Conservation (phyloP, 345 rosid genomes). For the Populus deltoides region DNA sequence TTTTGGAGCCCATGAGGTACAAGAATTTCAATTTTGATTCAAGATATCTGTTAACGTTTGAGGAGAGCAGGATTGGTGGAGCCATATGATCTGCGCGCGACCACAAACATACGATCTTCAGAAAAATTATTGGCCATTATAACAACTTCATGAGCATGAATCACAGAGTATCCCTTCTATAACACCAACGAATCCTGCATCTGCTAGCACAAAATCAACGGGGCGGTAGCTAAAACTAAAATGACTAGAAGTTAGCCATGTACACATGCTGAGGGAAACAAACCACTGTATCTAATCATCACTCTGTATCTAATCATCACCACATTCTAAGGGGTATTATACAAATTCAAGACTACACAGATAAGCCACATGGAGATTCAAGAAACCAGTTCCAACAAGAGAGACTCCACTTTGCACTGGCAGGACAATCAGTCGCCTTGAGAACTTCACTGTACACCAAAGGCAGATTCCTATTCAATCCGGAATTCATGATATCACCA, state of each 20-base stretch:
- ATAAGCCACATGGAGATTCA: constrained; percentile 16
- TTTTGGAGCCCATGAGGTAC: too few species aligned
- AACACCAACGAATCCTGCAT: constrained; percentile 47
- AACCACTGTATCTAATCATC: constrained; percentile 28
- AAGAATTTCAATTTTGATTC: too few species aligned
- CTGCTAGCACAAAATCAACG: constrained; percentile 23
- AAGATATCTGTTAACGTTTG: too few species aligned
- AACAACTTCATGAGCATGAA: constrained; percentile 32
- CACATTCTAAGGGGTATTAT: constrained; percentile 32
- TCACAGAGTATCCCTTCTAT: constrained; percentile 35
- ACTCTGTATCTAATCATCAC: constrained; percentile 29
- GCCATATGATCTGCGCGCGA: neutral
- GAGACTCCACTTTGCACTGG: constrained; percentile 10
- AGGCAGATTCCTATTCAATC: constrained; percentile 18
- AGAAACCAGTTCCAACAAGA: constrained; percentile 16
- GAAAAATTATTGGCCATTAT: constrained; percentile 19
- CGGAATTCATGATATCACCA: constrained; percentile 19
- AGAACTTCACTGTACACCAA: constrained; percentile 33
- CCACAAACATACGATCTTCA: neutral
- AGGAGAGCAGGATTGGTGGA: neutral
- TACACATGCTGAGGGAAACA: constrained; percentile 32
- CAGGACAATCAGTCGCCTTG: constrained; percentile 7
- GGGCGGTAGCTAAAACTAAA: constrained; percentile 14
- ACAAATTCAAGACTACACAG: constrained; percentile 32
- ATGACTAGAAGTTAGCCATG: constrained; percentile 43